Conservation (phyloP, 2,329 filamentous ascomycete species). For the Tothia fuscella region DNA sequence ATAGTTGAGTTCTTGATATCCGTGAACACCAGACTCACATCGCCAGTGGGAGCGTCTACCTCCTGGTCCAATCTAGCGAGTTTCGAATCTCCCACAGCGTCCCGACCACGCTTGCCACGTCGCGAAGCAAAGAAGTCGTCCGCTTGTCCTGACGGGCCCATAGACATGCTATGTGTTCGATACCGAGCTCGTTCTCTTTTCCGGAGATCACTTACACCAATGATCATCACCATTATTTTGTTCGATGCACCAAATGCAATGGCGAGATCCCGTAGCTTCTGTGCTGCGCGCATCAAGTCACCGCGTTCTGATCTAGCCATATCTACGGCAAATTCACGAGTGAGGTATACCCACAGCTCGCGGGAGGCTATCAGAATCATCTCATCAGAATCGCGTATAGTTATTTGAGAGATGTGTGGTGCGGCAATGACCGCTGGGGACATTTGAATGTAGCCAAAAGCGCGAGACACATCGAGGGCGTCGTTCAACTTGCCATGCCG, state of each 20-base stretch:
- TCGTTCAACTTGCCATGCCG: constrained; percentile 92
- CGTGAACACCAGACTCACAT: constrained; percentile 90
- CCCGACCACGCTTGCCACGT: constrained; percentile 46
- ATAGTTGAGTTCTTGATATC: constrained; percentile 98
- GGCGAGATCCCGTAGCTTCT: constrained; percentile 86
- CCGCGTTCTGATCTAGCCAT: constrained; percentile 74
- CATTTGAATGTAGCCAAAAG: constrained; percentile 87
- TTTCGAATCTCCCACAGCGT: constrained; percentile 65
- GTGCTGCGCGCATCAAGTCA: constrained; percentile 88
- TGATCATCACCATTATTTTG: constrained; percentile 99
- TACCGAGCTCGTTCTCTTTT: constrained; percentile 65
- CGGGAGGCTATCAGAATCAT: constrained; percentile 83
- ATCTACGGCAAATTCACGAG: constrained; percentile 81
- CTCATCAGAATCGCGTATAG: constrained; percentile 78
- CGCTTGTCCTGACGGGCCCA: constrained; percentile 63
- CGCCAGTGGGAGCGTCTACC: constrained; percentile 80
- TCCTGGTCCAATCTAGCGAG: constrained; percentile 79
- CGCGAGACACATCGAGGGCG: constrained; percentile 76
- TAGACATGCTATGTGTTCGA: constrained; percentile 72
- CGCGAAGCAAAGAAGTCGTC: constrained; percentile 54
- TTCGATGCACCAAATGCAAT: constrained; percentile 88
- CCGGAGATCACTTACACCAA: constrained; percentile 84
- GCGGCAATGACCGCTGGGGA: constrained; percentile 90
- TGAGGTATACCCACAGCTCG: constrained; percentile 91
- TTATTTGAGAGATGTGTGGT: constrained; percentile 67